These are phyloP conservation scores for Candida ficus DNA, from an alignment of 805 yeast species.

Conservation along the genomic window DNA sequence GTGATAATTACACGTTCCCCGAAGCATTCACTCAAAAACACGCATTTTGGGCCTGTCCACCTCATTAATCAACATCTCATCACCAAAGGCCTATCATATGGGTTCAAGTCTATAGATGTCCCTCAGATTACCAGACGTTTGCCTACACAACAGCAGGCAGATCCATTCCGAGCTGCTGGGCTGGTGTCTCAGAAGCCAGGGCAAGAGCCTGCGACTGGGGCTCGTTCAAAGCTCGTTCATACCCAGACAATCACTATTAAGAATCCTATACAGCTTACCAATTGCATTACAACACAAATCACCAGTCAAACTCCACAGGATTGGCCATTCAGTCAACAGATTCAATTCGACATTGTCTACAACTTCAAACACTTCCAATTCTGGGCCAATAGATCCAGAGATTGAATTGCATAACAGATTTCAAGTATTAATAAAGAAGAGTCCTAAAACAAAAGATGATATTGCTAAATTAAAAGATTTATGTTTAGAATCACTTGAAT, in stretches of 20 bases:
- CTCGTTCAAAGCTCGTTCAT: slow-evolving; percentile 3
- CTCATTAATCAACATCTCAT: not conserved
- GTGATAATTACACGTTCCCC: too few relatives aligned
- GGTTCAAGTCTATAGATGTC: slow-evolving; percentile 3
- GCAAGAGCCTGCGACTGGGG: not conserved
- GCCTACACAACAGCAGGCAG: slow-evolving; percentile 7
- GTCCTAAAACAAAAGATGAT: slow-evolving; percentile 1
- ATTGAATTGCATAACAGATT: not conserved
- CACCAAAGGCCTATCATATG: not conserved
- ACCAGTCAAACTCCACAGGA: not conserved
- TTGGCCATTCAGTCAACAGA: not conserved
- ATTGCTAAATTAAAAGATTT: slow-evolving; percentile 3
- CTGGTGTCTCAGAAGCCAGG: slow-evolving; percentile 7
- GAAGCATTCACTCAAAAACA: too few relatives aligned
- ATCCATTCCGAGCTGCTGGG: slow-evolving; percentile 6
- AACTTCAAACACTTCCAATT: too few relatives aligned
- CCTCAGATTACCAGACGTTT: slow-evolving; percentile 1
- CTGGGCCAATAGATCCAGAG: not conserved
- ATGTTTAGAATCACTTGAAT: not conserved
- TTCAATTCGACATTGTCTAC: slow-evolving; percentile 2
- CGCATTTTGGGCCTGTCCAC: not conserved
- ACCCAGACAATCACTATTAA: slow-evolving; percentile 1
- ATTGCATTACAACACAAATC: not conserved
- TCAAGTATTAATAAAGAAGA: not conserved
- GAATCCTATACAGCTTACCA: not conserved